Percentiles rank a stretch among this genome's conserved stretches.
These are phyloP conservation scores for Vitis rupestris DNA, from an alignment of 164 flowering plant genomes.

Conservation along the genomic window DNA sequence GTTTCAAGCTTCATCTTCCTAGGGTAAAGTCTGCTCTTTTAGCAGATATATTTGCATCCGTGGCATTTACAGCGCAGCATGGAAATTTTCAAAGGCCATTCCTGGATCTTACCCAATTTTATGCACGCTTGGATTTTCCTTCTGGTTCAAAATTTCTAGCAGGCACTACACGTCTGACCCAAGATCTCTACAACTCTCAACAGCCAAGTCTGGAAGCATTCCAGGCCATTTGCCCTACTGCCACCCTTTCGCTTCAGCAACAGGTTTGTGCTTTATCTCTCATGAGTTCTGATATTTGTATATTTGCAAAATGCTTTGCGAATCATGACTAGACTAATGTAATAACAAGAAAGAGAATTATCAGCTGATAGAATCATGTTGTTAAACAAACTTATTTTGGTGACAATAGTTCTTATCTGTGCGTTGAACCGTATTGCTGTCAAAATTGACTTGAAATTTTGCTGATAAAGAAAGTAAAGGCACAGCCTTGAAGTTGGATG, in stretches of 20 bases:
- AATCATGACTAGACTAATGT: not conserved
- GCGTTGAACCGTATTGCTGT: not conserved
- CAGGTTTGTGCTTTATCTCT: constrained; percentile 51
- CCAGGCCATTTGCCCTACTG: constrained; percentile 55
- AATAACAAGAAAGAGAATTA: too few relatives aligned
- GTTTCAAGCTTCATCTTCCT: constrained; percentile 30
- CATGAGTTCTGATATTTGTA: not conserved
- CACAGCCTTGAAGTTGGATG: too few relatives aligned
- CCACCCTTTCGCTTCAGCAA: constrained; percentile 78
- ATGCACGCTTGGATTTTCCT: constrained; percentile 67
- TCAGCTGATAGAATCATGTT: too few relatives aligned
- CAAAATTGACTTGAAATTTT: not conserved
- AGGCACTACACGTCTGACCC: constrained; percentile 50
- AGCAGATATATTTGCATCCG: constrained; percentile 71
- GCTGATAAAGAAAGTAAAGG: not conserved
- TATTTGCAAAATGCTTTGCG: too few relatives aligned
- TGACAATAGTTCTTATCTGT: not conserved
- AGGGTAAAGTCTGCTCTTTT: constrained; percentile 45
- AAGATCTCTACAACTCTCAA: constrained; percentile 48
- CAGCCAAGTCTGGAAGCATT: constrained; percentile 43
- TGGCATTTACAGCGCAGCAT: constrained; percentile 74
- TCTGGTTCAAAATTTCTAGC: constrained; percentile 64
- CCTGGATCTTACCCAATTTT: constrained; percentile 71
- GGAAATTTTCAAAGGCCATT: constrained; percentile 82
- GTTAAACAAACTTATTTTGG: not conserved